These are phyloP conservation scores for Paecilomyces sp. DNA, from an alignment of 2,329 filamentous ascomycete genomes.

Conservation along the genomic window DNA sequence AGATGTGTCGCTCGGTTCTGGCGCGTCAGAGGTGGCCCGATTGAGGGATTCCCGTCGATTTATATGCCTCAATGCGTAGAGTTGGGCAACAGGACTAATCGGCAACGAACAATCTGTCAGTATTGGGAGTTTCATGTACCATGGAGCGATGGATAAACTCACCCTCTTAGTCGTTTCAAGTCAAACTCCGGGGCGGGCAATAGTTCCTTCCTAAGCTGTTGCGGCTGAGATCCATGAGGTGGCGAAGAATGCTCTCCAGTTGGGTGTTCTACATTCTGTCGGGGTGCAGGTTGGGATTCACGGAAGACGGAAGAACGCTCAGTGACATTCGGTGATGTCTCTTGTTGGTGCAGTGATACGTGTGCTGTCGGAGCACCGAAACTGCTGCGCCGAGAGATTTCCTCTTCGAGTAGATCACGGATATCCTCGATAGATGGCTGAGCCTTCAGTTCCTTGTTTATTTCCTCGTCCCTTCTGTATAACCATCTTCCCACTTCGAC, in stretches of 20 bases:
- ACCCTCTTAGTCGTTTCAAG: conserved; percentile 10
- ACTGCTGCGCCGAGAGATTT: conserved; percentile 27
- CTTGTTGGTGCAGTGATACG: neutral
- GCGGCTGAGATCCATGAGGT: neutral
- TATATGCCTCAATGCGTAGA: neutral
- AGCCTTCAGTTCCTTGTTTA: conserved; percentile 33
- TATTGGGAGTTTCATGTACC: neutral
- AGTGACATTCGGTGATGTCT: neutral
- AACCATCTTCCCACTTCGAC: conserved; percentile 41
- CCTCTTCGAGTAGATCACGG: conserved; percentile 9
- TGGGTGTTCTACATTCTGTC: neutral
- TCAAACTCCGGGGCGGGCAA: conserved; percentile 5
- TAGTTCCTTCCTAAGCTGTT: conserved; percentile 3
- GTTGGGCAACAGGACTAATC: neutral
- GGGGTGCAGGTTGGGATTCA: neutral
- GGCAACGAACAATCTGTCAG: neutral
- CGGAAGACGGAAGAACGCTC: neutral
- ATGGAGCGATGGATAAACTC: conserved; percentile 3
- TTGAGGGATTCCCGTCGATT: neutral
- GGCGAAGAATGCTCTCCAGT: neutral
- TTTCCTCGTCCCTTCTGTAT: conserved; percentile 37
- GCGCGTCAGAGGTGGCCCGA: neutral
- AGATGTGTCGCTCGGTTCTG: neutral
- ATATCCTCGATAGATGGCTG: conserved; percentile 37
- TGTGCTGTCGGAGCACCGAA: conserved; percentile 15